Evolutionary conservation across 305 asterid species (phyloP).

Genomic region (Stenogyne calaminthoides): DNA sequence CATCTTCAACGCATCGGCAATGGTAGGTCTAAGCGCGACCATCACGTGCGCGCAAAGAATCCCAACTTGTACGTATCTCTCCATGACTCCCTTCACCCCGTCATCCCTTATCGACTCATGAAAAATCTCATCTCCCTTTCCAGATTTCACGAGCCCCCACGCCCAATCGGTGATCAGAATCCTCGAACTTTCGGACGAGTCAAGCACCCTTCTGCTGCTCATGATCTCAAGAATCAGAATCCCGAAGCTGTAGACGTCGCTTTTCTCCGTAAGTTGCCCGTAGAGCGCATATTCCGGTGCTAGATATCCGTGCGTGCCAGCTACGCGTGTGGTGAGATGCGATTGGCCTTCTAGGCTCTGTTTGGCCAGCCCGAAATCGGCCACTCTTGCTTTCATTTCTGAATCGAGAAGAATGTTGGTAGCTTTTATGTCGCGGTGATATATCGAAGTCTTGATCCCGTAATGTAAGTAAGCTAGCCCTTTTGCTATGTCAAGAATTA

Average conservation of each 20-base stretch:
- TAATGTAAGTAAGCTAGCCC: constrained; percentile 66
- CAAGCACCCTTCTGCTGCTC: constrained; percentile 63
- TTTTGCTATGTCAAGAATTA: constrained; percentile 63
- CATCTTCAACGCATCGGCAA: constrained; percentile 66
- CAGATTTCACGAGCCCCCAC: constrained; percentile 48
- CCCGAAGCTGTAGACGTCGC: constrained; percentile 66
- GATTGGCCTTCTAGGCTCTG: constrained; percentile 57
- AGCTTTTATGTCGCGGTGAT: constrained; percentile 64
- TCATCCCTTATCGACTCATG: constrained; percentile 42
- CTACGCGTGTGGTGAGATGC: constrained; percentile 62
- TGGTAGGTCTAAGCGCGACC: constrained; percentile 70
- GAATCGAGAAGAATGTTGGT: constrained; percentile 61
- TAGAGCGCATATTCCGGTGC: constrained; percentile 70
- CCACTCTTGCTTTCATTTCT: constrained; percentile 54
- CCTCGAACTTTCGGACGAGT: constrained; percentile 35
- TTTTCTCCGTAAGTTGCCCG: constrained; percentile 65
- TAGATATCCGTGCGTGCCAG: constrained; percentile 66
- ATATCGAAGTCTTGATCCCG: constrained; percentile 60
- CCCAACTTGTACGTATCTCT: constrained; percentile 60
- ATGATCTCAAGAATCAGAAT: constrained; percentile 55
- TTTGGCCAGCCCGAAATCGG: constrained; percentile 68
- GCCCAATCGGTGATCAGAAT: constrained; percentile 68
- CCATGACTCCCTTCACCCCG: constrained; percentile 62
- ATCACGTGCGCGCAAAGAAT: constrained; percentile 67
- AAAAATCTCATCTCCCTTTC: constrained; percentile 44